phyloP scores from a whole-genome alignment of 768 basidiomycete genomes.

The Boletus vinaceobasis region DNA sequence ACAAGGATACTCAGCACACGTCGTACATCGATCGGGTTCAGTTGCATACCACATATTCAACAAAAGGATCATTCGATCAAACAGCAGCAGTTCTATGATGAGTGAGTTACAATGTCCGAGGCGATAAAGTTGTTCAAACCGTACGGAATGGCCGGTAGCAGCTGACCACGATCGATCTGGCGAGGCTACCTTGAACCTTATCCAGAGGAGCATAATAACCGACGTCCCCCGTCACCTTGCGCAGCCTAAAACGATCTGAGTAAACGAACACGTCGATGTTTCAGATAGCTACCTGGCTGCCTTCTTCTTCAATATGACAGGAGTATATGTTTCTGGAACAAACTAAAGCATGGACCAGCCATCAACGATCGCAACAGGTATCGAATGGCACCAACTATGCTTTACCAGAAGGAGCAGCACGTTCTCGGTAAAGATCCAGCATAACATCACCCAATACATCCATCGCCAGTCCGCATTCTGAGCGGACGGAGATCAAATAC shows the following conservation, averaged over 20 bases:
- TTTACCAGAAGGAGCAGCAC: constrained; percentile 50
- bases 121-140: constrained; percentile 19
- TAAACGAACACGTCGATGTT: not conserved
- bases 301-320: constrained; percentile 58
- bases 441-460: constrained; percentile 69
- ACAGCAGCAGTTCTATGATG: constrained; percentile 51
- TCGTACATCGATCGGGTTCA: not conserved
- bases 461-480: constrained; percentile 66
- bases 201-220: constrained; percentile 63
- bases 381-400: not conserved
- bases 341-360: constrained; percentile 35
- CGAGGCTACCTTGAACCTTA: constrained; percentile 40
- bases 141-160: constrained; percentile 71
- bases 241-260: constrained; percentile 33
- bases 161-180: constrained; percentile 49
- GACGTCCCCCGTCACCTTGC: constrained; percentile 52
- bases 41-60: constrained; percentile 61
- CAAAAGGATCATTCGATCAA: constrained; percentile 74
- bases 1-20: not conserved
- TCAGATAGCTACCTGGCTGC: constrained; percentile 43
- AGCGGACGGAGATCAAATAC: not conserved
- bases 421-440: constrained; percentile 62
- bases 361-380: not conserved
- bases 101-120: not conserved
- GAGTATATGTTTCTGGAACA: constrained; percentile 70